Percentiles rank a stretch among this genome's conserved stretches.
These are phyloP conservation scores for Cylindrotheca closterium DNA, from an alignment of 108 stramenopile genomes.

Conservation along the genomic window DNA sequence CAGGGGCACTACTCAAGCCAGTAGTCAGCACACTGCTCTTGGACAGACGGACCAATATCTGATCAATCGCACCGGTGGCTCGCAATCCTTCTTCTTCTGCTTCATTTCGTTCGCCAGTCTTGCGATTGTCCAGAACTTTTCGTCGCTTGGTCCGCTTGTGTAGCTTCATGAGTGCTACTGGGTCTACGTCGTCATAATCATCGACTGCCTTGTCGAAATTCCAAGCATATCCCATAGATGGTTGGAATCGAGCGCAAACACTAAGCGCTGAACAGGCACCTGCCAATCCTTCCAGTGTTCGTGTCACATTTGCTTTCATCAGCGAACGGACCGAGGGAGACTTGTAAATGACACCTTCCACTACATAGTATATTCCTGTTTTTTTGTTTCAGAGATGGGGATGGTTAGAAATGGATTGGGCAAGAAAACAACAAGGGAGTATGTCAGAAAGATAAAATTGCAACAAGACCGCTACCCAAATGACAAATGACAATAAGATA, in stretches of 20 bases:
- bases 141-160: slow-evolving; percentile 59
- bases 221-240: slow-evolving; percentile 79
- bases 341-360: slow-evolving; percentile 86
- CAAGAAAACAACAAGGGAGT: too few relatives aligned
- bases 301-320: slow-evolving; percentile 79
- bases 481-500: too few relatives aligned
- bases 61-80: slow-evolving; percentile 79
- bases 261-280: slow-evolving; percentile 74
- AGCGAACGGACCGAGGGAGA: slow-evolving; percentile 69
- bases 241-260: slow-evolving; percentile 73
- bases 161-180: slow-evolving; percentile 49
- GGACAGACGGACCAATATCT: slow-evolving; percentile 74
- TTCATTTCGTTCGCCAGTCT: slow-evolving; percentile 50
- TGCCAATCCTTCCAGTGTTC: slow-evolving; percentile 62
- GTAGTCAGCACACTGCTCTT: slow-evolving; percentile 39
- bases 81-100: slow-evolving; percentile 88
- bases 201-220: slow-evolving; percentile 69
- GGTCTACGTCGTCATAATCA: slow-evolving; percentile 46
- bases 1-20: neutral
- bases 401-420: too few relatives aligned
- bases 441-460: too few relatives aligned
- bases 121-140: slow-evolving; percentile 69
- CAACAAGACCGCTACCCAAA: too few relatives aligned
- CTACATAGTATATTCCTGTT: slow-evolving; percentile 73
- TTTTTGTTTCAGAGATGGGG: too few relatives aligned